Conservation (phyloP, 2,329 filamentous ascomycete genomes). For the Colletotrichum nymphaeae region DNA sequence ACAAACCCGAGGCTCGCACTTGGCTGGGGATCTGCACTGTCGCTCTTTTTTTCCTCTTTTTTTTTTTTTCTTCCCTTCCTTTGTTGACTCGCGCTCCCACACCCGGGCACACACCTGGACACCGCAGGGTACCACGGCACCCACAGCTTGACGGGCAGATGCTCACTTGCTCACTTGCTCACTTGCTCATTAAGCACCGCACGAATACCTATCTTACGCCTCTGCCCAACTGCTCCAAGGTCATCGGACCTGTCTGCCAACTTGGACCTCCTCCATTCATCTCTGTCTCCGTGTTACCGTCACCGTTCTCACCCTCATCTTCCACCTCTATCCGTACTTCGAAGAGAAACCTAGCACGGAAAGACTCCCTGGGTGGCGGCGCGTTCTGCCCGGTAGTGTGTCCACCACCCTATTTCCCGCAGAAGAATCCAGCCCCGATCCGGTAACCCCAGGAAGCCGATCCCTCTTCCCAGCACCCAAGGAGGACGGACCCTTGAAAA, state of each 20-base stretch:
- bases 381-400: not conserved
- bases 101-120: not conserved
- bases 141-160: not conserved
- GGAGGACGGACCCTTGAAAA: conserved; percentile 31
- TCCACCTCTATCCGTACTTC: not conserved
- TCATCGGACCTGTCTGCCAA: not conserved
- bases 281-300: not conserved
- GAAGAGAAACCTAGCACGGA: not conserved
- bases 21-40: not conserved
- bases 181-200: not conserved
- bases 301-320: not conserved
- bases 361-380: not conserved
- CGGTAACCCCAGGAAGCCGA: conserved; percentile 21
- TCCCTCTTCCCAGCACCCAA: conserved; percentile 6
- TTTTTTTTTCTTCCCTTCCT: not conserved
- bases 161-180: not conserved
- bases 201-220: not conserved
- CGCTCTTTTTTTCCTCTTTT: not conserved
- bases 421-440: conserved; percentile 15
- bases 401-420: conserved; percentile 6
- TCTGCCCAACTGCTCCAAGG: not conserved
- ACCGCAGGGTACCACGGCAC: not conserved
- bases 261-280: not conserved
- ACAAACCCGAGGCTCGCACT: not conserved
- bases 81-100: conserved; percentile 18